These are phyloP conservation scores for Eucalyptus grandis DNA, from an alignment of 345 rosid species.

Conservation along the genomic window DNA sequence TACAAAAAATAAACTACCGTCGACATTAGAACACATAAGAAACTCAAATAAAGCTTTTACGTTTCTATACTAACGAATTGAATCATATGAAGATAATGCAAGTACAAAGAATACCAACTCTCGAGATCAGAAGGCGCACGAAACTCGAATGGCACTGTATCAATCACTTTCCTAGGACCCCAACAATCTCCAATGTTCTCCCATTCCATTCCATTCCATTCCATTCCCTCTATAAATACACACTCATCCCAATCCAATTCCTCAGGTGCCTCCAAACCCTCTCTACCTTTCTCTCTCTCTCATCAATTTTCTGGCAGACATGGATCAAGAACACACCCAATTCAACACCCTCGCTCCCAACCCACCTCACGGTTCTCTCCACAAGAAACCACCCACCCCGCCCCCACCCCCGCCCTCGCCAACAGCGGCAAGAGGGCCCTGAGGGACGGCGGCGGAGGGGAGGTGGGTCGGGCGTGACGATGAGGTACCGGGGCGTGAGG, in stretches of 20 bases:
- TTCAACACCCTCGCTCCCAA: background rate
- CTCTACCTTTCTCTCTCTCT: background rate
- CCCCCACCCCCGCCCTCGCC: background rate
- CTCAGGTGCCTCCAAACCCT: background rate
- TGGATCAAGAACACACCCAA: background rate
- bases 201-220: background rate
- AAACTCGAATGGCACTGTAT: background rate
- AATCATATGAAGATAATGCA: background rate
- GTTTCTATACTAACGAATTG: background rate
- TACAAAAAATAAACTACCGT: background rate
- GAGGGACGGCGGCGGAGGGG: background rate
- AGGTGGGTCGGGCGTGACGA: constrained; percentile 1
- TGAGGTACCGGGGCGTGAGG: constrained; percentile 94
- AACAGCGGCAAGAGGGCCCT: background rate
- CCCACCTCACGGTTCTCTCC: background rate
- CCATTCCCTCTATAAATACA: background rate
- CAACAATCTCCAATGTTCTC: background rate
- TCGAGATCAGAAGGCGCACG: background rate
- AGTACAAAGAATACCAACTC: background rate
- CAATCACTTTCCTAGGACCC: background rate
- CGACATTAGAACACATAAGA: background rate
- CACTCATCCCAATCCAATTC: background rate
- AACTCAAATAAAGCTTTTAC: background rate
- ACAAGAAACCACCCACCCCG: background rate
- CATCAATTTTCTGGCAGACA: background rate